Conservation (phyloP, 164 flowering plant species). For the Houttuynia cordata region DNA sequence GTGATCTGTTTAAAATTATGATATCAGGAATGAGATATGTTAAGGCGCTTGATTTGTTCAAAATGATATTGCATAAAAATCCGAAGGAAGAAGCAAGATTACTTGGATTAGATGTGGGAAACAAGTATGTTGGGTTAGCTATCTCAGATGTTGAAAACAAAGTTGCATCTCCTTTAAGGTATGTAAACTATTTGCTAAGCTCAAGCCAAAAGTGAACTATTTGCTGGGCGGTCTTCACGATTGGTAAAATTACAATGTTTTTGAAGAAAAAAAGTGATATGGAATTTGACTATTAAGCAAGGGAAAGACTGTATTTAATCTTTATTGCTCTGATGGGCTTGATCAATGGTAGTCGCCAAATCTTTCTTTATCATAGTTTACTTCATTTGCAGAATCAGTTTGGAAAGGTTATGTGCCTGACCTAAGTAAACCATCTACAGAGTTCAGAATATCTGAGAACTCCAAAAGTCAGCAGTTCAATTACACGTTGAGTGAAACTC, state of each 20-base stretch:
- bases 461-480: too few relatives aligned
- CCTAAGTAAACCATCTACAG: too few relatives aligned
- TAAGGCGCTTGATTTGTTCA: conserved; percentile 47
- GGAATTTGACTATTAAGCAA: neutral
- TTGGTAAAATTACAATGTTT: too few relatives aligned
- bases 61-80: conserved; percentile 26
- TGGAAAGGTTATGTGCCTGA: too few relatives aligned
- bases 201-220: neutral
- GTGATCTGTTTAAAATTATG: neutral
- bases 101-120: conserved; percentile 88
- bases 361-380: too few relatives aligned
- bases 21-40: conserved; percentile 44
- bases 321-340: too few relatives aligned
- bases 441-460: too few relatives aligned
- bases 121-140: conserved; percentile 72
- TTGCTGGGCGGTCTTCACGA: too few relatives aligned
- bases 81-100: conserved; percentile 29
- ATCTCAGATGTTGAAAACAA: conserved; percentile 55
- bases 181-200: neutral
- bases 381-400: too few relatives aligned
- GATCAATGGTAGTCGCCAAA: too few relatives aligned
- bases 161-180: conserved; percentile 72
- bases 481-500: too few relatives aligned
- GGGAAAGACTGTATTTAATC: too few relatives aligned
- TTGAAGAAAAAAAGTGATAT: neutral